Base-by-base conservation (phyloP, 805 yeast genomes). In the Limtongia smithiae region DNA sequence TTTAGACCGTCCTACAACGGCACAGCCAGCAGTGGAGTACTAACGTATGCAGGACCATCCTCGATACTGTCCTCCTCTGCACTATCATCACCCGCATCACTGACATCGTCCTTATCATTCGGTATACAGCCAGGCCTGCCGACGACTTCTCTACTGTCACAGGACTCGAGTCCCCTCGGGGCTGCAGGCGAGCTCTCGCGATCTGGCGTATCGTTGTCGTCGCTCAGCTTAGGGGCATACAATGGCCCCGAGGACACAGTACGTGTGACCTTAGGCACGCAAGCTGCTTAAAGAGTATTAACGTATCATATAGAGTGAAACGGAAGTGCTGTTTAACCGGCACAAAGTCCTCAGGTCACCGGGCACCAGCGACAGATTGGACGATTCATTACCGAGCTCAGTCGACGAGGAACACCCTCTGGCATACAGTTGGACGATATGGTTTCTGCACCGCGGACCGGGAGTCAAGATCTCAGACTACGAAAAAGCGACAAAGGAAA, bases 371-470 rank as follows among this genome's bases (percentile, higher is more conserved):
- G 32, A 20, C 15, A 18, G 14, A 9, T 9, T 25, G 35, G 18
- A 22, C n/a, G 20, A 18, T 14, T 12, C 20, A 12, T 21, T 15
- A 18, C 38, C 30, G 30, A 34, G 18, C 12, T 15, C 24, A 15
- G 15, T 24, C 18, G 36, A 25, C 8, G 35, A 20, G 3, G 22
- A 36, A 17, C 98, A 93, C 69, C 96, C 97, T 44, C 81, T 91
- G 63, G 83, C 86, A 71, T 78, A 83, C 65, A 80, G 79, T 70
- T 91, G 97, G 97, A 88, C 97, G 22, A 77, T 91, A 65, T 91
- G 98, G 98, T 93, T 88, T 77, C 85, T 54, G 87, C 89, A 74
- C 96, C 97, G 58, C 81, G 86, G 57, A 80, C 82, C 56, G 83
- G 82, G 66, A 74, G 74, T 58, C 54, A 61, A 30, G 73, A 73